Evolutionary conservation across 2,329 filamentous ascomycete genomes (phyloP), one percentile per base, ranked within the genome.

Genomic region (Aspergillus sojae): DNA sequence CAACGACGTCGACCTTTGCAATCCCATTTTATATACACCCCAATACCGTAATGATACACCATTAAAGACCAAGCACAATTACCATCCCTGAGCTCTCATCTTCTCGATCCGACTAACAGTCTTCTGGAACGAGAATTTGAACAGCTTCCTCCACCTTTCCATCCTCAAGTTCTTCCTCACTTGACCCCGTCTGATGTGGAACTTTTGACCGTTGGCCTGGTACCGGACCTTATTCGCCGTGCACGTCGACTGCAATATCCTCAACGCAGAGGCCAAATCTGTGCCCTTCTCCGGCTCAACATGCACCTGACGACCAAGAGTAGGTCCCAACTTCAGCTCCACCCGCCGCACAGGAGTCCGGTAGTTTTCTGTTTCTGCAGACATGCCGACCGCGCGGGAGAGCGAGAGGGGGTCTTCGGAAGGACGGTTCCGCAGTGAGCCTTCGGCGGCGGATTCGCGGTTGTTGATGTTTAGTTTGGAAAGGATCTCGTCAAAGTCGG

Each of bases 81-180:
- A 83, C 81, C 81, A 83, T 14, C 81, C 81, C 72, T 83, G 81
- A 23, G 72, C 73, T 67, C 77, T 77, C 79, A 83, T 80, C 59
- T 74, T 74, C 68, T 80, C 70, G 61, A 82, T 79, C 70, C 77
- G 76, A 48, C 61, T 67, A 64, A 81, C 77, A 61, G 80, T 81
- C 50, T 74, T 68, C 61, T 76, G 64, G 67, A 82, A 82, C 14
- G 79, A 80, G 57, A 75, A 77, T 67, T 77, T 78, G 65, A 83
- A 83, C 70, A 81, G 62, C 62, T 72, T 77, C 70, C 78, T 76
- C 81, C 80, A 83, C 62, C 80, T 70, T 61, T 68, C 56, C 60
- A 72, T 75, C 61, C 72, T 72, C 65, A 77, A 43, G 60, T 78
- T 69, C 77, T 82, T 83, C 57, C 67, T 74, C 69, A 71, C 61